These are phyloP conservation scores for Chenopodium quinoa DNA, from an alignment of 148 eudicot genomes.

Conservation along the genomic window DNA sequence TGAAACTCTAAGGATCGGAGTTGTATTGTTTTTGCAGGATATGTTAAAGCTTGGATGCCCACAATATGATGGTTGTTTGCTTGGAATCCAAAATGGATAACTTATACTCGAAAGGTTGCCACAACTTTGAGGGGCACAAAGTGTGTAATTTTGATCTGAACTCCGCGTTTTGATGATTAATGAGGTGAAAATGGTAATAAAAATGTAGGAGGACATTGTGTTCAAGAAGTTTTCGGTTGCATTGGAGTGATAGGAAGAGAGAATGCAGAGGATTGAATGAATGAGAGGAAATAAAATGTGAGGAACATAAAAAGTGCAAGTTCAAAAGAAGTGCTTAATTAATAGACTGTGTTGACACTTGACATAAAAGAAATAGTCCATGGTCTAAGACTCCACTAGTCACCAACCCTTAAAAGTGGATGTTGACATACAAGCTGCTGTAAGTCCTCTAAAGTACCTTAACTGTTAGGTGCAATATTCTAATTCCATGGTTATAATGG, in stretches of 20 bases:
- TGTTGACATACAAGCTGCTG: neutral
- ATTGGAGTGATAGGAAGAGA: conserved; percentile 2
- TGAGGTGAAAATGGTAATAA: conserved; percentile 11
- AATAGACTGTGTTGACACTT: neutral
- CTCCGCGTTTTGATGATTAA: conserved; percentile 12
- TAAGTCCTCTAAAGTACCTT: neutral
- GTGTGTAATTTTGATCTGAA: conserved; percentile 10
- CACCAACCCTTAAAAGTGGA: neutral
- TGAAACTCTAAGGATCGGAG: conserved; percentile 31
- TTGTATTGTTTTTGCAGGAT: conserved; percentile 26
- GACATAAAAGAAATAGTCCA: neutral
- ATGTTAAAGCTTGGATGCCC: conserved; percentile 34
- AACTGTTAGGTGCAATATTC: neutral
- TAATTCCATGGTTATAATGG: neutral
- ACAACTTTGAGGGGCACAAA: conserved; percentile 40
- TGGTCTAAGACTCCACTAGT: neutral
- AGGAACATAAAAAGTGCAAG: neutral
- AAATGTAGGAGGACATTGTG: neutral
- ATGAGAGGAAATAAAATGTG: neutral
- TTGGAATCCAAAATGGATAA: conserved; percentile 47
- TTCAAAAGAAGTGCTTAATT: neutral
- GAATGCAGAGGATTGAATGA: neutral
- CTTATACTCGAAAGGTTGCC: conserved; percentile 38
- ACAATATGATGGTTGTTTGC: conserved; percentile 35
- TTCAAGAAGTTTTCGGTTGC: conserved; percentile 16